Base-by-base conservation (phyloP, 768 basidiomycete genomes). In the Trametes villosa region DNA sequence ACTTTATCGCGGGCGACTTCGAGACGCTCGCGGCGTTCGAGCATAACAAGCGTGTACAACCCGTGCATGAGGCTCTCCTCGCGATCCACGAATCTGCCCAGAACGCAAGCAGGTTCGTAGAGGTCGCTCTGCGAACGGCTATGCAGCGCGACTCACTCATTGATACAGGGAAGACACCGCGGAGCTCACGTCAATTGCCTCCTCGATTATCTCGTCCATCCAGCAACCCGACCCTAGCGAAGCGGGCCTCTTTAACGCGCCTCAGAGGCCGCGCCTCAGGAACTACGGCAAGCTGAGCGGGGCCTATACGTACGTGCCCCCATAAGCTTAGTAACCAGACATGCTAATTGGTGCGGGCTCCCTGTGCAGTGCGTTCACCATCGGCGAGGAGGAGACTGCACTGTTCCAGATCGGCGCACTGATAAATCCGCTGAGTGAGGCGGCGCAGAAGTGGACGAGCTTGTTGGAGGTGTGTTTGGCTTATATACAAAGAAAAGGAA, bases 381-480 rank as follows among this genome's bases (percentile, higher is more conserved):
- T 85, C 38, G 96, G 96, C 5, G 81, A 93, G 63, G 80, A 83
- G 20, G 70, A 79, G 2, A 86, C 83, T 1, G 89, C 95, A 0
- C 66, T 89, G 38, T 85, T 86, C 66, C 86, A 87, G 52, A 74
- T 97, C 40, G 85, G 83, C 2, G 81, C 90, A 11, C 72, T 98
- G 7, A 60, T 98, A 9, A 93, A 98, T 70, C 96, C 96, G 0
- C 70, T 97, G 29, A 93, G 89, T 49, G 91, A 93, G 69, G 75
- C 80, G 6, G 92, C 90, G 2, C 95, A 98, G 71, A 88, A 87
- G 65, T 97, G 94, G 89, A 85, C 92, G 1, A 83, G 88, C 57
- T 69, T 98, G 40, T 72, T 96, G 26, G 79, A 88, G 74, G 94
- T 94, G n/a, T 9, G 24, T 29, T 22, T 2, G 22, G 27, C 26